Evolutionary conservation across 345 rosid genomes (phyloP).

Genomic region (Linum tenue): DNA sequence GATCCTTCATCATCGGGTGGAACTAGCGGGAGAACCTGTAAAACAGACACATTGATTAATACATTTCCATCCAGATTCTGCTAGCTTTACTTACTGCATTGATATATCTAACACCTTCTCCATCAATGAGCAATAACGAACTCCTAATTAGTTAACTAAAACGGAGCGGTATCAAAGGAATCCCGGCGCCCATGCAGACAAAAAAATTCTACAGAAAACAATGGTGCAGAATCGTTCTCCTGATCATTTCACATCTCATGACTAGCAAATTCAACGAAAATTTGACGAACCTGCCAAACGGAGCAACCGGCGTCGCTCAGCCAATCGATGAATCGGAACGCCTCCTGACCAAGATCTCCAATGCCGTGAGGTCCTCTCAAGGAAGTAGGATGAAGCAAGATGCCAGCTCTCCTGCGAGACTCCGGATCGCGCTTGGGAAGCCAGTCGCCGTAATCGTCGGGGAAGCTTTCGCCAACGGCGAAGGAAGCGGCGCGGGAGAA

Average conservation of each 20-base stretch:
- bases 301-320: slow-evolving; percentile 75
- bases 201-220: too few relatives aligned
- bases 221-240: too few relatives aligned
- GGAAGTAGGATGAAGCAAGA: slow-evolving; percentile 92
- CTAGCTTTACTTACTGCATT: too few relatives aligned
- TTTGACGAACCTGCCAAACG: slow-evolving; percentile 64
- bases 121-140: too few relatives aligned
- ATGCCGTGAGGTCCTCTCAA: slow-evolving; percentile 68
- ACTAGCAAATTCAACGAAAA: background rate
- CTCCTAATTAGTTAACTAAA: too few relatives aligned
- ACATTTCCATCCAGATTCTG: too few relatives aligned
- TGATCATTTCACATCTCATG: too few relatives aligned
- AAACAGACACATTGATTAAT: background rate
- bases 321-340: slow-evolving; percentile 80
- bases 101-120: background rate
- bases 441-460: slow-evolving; percentile 50
- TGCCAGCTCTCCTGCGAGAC: slow-evolving; percentile 59
- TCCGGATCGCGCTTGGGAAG: slow-evolving; percentile 35
- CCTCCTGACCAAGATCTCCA: slow-evolving; percentile 79
- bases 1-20: slow-evolving; percentile 82
- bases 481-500: slow-evolving; percentile 10
- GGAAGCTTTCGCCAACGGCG: slow-evolving; percentile 55
- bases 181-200: too few relatives aligned
- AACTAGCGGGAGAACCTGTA: slow-evolving; percentile 94
- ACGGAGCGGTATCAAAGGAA: too few relatives aligned